phyloP scores from a whole-genome alignment of 2,329 filamentous ascomycete genomes.

The Cercospora sp. region DNA sequence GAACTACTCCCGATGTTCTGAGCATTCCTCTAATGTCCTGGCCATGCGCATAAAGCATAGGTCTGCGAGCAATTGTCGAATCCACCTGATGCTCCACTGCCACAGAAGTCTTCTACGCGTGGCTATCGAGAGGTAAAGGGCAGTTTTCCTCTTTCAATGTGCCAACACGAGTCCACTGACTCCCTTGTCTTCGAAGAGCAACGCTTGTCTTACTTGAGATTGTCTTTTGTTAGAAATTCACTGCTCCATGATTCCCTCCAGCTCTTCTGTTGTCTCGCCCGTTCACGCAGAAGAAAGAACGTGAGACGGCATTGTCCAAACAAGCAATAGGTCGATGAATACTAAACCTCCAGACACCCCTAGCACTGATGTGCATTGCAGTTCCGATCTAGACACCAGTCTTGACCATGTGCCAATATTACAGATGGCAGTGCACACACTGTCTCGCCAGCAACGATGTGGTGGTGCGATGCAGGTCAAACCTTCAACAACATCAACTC shows the following conservation, averaged over 20 bases:
- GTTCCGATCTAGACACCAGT: neutral
- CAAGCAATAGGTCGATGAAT: constrained; percentile 3
- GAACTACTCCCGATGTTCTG: neutral
- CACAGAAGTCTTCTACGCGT: neutral
- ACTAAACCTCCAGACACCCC: constrained; percentile 3
- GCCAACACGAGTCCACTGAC: neutral
- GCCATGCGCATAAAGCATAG: neutral
- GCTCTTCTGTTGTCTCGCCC: constrained; percentile 1
- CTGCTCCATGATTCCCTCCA: neutral
- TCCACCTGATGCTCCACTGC: neutral
- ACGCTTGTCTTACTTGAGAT: neutral
- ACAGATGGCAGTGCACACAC: constrained; percentile 14
- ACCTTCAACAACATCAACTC: constrained; percentile 8
- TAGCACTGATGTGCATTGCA: neutral
- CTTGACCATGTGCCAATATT: constrained; percentile 19
- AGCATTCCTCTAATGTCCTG: neutral
- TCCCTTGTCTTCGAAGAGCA: neutral
- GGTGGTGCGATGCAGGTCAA: constrained; percentile 17
- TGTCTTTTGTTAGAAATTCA: neutral
- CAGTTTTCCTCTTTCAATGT: neutral
- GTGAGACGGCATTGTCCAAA: neutral
- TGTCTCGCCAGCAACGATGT: constrained; percentile 19
- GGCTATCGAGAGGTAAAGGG: neutral
- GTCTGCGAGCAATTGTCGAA: neutral
- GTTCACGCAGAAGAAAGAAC: neutral